A percentile compares a stretch with the other conserved stretches of the same genome.
These are phyloP conservation scores for Trichoderma asperelloides DNA, from an alignment of 495 filamentous ascomycete genomes.

Conservation along the genomic window DNA sequence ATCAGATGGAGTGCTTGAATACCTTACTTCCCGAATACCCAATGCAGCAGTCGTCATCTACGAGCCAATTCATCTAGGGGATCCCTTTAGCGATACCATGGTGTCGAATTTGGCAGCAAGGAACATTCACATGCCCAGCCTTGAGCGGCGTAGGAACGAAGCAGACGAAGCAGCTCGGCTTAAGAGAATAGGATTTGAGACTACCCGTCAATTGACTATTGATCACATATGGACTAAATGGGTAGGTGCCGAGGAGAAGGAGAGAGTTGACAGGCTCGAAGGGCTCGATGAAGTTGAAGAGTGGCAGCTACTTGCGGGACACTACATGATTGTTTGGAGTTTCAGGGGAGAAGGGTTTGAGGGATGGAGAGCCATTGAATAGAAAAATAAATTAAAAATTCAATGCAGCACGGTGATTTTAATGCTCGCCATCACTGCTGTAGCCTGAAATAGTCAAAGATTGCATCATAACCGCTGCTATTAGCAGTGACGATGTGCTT, in stretches of 20 bases:
- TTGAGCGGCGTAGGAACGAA: slow-evolving; percentile 59
- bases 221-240: slow-evolving; percentile 68
- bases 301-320: slow-evolving; percentile 76
- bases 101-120: slow-evolving; percentile 80
- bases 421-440: no score
- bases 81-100: slow-evolving; percentile 86
- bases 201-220: slow-evolving; percentile 51
- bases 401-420: no score
- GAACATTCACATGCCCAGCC: slow-evolving; percentile 73
- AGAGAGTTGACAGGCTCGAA: slow-evolving; percentile 68
- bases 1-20: slow-evolving; percentile 54
- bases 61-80: slow-evolving; percentile 75
- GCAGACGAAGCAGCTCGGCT: slow-evolving; percentile 59
- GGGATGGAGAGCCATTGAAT: slow-evolving; percentile 13
- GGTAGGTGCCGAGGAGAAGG: slow-evolving; percentile 64
- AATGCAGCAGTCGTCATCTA: slow-evolving; percentile 67
- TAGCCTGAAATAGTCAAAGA: no score
- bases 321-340: slow-evolving; percentile 87
- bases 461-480: no score
- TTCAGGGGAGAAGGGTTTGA: slow-evolving; percentile 29
- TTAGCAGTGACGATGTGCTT: no score
- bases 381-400: not conserved
- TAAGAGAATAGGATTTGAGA: slow-evolving; percentile 50
- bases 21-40: slow-evolving; percentile 51
- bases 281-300: slow-evolving; percentile 95